These are phyloP conservation scores for Neofusicoccum umdonicola DNA, from an alignment of 2,329 filamentous ascomycete genomes.

Conservation along the genomic window DNA sequence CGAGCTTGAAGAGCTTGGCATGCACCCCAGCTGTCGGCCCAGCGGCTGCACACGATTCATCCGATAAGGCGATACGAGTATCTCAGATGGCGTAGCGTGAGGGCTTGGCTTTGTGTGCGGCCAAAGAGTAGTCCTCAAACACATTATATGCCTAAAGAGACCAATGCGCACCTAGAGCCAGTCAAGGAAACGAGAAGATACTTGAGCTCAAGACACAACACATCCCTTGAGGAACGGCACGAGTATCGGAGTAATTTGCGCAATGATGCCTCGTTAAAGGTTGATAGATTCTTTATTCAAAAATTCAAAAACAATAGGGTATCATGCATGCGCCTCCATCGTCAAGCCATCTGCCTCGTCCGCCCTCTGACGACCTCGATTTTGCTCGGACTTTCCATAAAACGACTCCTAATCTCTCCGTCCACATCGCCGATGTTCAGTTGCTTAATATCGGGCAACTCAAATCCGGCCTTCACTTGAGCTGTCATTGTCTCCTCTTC, in stretches of 20 bases:
- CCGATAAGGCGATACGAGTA: conserved; percentile 2
- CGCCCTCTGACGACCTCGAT: neutral
- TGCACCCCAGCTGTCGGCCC: conserved; percentile 4
- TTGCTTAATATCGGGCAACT: conserved; percentile 3
- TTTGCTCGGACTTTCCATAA: neutral
- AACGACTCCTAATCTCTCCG: neutral
- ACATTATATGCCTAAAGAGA: too few species aligned
- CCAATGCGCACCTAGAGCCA: too few species aligned
- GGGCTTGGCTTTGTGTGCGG: neutral
- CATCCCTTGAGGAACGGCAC: too few species aligned
- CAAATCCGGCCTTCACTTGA: neutral
- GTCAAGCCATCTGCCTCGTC: conserved; percentile 16
- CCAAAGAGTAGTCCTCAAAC: too few species aligned
- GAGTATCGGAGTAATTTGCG: neutral
- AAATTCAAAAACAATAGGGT: neutral
- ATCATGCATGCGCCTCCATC: neutral
- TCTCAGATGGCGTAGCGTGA: neutral
- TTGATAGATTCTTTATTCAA: neutral
- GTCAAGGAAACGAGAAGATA: too few species aligned
- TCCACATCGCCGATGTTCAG: conserved; percentile 5
- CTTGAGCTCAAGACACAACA: too few species aligned
- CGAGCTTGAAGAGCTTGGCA: conserved; percentile 8
- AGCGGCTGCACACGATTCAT: neutral
- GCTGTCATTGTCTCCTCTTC: neutral
- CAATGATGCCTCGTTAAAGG: neutral